phyloP scores from a whole-genome alignment of 1,139 yeast genomes.

The Diutina pseudorugosa region DNA sequence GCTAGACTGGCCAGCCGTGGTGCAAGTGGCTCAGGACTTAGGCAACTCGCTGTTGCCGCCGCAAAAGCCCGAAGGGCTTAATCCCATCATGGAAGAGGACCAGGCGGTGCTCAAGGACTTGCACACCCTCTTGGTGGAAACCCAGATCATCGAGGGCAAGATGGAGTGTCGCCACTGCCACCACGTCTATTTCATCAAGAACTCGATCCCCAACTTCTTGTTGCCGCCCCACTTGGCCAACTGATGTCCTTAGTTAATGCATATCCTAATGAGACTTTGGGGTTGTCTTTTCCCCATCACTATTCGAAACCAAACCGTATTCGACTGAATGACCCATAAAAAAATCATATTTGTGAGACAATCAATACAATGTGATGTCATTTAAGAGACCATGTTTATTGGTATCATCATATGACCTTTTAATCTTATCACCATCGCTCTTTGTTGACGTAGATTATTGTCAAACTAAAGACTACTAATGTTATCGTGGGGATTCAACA shows the following conservation, averaged over 20 bases:
- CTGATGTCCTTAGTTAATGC: background rate
- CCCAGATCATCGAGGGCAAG: constrained; percentile 76
- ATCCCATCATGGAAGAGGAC: constrained; percentile 44
- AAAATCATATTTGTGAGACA: too few species aligned
- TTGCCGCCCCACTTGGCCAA: constrained; percentile 77
- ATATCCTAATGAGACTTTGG: background rate
- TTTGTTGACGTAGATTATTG: too few species aligned
- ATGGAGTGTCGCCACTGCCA: constrained; percentile 83
- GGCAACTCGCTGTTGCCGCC: constrained; percentile 58
- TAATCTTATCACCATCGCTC: too few species aligned
- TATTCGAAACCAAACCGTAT: too few species aligned
- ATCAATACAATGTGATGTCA: too few species aligned
- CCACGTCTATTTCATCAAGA: constrained; percentile 81
- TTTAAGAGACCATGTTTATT: too few species aligned
- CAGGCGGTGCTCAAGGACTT: constrained; percentile 57
- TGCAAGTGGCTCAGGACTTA: constrained; percentile 64
- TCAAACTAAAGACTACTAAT: too few species aligned
- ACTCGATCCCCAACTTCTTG: constrained; percentile 86
- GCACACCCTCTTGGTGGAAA: constrained; percentile 70
- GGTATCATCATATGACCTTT: too few species aligned
- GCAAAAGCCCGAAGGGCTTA: constrained; percentile 50
- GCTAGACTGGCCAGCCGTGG: constrained; percentile 78
- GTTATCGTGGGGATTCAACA: too few species aligned
- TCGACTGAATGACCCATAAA: too few species aligned
- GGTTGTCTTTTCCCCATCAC: too few species aligned